Evolutionary conservation across 495 filamentous ascomycete species (phyloP).

Genomic region (Daldinia grandis): DNA sequence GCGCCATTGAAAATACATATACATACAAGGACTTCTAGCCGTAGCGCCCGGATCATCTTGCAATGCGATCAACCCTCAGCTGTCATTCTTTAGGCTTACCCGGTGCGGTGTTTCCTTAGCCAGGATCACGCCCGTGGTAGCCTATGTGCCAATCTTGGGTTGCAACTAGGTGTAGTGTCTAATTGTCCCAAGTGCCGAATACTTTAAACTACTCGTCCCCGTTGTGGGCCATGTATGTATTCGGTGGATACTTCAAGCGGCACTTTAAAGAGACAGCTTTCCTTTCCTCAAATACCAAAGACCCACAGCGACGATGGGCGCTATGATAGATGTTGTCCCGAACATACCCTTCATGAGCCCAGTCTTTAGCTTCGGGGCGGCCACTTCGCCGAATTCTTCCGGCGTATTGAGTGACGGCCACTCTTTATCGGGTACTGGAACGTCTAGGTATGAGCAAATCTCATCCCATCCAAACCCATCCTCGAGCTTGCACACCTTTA

Average conservation of each 20-base stretch:
- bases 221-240: not conserved
- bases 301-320: slow-evolving; percentile 28
- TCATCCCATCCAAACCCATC: slow-evolving; percentile 49
- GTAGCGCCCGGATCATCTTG: not conserved
- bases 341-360: slow-evolving; percentile 30
- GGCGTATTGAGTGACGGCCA: slow-evolving; percentile 41
- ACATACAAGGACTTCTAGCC: not conserved
- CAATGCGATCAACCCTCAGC: not conserved
- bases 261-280: slow-evolving; percentile 13
- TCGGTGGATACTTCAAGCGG: not conserved
- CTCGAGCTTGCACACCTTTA: slow-evolving; percentile 43
- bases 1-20: not conserved
- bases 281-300: slow-evolving; percentile 32
- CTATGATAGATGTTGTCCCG: slow-evolving; percentile 30
- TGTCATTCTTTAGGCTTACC: not conserved
- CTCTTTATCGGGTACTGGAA: slow-evolving; percentile 40
- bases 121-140: not conserved
- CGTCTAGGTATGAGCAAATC: slow-evolving; percentile 42
- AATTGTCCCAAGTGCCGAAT: not conserved
- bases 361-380: slow-evolving; percentile 9
- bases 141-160: not conserved
- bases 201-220: not conserved
- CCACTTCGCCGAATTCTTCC: slow-evolving; percentile 36
- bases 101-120: not conserved
- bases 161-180: not conserved